Conservation (phyloP, 108 stramenopile genomes). For the Skeletonema potamos region DNA sequence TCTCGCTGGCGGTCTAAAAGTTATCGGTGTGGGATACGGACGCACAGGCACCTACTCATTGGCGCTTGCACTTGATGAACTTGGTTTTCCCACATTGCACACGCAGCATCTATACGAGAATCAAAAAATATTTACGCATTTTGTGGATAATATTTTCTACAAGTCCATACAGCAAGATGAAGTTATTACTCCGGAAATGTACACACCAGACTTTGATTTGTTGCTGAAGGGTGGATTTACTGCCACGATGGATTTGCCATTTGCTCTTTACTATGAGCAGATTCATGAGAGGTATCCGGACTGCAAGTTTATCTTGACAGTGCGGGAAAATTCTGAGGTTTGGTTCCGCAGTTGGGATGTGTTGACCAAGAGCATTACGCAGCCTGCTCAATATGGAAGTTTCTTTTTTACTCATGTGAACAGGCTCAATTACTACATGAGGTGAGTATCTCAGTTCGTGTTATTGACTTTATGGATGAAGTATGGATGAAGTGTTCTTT, state of each 20-base stretch:
- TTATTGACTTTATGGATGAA: neutral
- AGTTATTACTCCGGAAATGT: constrained; percentile 28
- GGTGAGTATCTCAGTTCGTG: constrained; percentile 18
- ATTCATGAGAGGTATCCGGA: constrained; percentile 67
- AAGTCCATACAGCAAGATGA: constrained; percentile 52
- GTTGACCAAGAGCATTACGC: constrained; percentile 61
- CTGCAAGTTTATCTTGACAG: constrained; percentile 80
- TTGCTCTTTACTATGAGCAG: constrained; percentile 71
- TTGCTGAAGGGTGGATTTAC: constrained; percentile 53
- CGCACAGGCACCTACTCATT: constrained; percentile 84
- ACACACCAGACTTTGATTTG: constrained; percentile 57
- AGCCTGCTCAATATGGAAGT: constrained; percentile 54
- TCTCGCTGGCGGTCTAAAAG: constrained; percentile 42
- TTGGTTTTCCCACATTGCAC: constrained; percentile 73
- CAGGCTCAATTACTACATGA: constrained; percentile 60
- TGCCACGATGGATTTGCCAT: constrained; percentile 77
- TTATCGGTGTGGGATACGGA: constrained; percentile 82
- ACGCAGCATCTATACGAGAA: constrained; percentile 84
- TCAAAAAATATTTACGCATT: constrained; percentile 55
- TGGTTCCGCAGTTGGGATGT: constrained; percentile 81
- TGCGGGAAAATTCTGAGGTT: constrained; percentile 64
- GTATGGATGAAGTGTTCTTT: neutral
- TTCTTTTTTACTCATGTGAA: constrained; percentile 51
- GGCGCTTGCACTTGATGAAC: constrained; percentile 69
- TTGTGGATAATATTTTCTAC: constrained; percentile 55